Conservation (phyloP, 805 yeast genomes). For the Schwanniomyces sp. region DNA sequence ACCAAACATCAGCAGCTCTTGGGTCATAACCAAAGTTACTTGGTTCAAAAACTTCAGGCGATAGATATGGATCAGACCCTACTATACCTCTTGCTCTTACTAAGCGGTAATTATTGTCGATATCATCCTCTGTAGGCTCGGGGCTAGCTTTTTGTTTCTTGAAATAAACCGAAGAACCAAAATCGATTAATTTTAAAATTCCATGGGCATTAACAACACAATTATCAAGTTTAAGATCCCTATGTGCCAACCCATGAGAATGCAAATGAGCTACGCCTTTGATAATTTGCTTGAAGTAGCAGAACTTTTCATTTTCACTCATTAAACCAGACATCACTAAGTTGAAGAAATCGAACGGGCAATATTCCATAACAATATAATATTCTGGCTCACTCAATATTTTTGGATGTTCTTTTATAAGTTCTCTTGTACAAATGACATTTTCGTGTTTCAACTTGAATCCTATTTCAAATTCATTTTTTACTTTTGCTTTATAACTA, state of each 20-base stretch:
- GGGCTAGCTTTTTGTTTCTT: slow-evolving; percentile 45
- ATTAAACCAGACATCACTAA: slow-evolving; percentile 87
- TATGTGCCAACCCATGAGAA: slow-evolving; percentile 81
- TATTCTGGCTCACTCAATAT: slow-evolving; percentile 30
- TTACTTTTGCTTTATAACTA: slow-evolving; percentile 75
- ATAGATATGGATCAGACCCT: slow-evolving; percentile 94
- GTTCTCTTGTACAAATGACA: slow-evolving; percentile 76
- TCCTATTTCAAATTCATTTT: slow-evolving; percentile 81
- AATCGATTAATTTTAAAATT: slow-evolving; percentile 82
- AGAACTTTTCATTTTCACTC: slow-evolving; percentile 66
- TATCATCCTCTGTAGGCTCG: slow-evolving; percentile 10
- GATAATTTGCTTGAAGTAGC: slow-evolving; percentile 81
- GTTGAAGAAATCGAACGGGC: slow-evolving; percentile 89
- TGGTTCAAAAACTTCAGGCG: slow-evolving; percentile 78
- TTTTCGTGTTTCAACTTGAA: slow-evolving; percentile 72
- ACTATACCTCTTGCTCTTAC: slow-evolving; percentile 76
- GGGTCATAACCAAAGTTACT: slow-evolving; percentile 67
- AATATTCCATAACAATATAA: slow-evolving; percentile 88
- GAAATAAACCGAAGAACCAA: slow-evolving; percentile 89
- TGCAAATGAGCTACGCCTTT: slow-evolving; percentile 79
- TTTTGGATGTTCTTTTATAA: slow-evolving; percentile 55
- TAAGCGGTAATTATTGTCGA: slow-evolving; percentile 52
- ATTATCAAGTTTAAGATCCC: slow-evolving; percentile 90
- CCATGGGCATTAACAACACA: slow-evolving; percentile 82
- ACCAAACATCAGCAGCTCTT: slow-evolving; percentile 88